A percentile compares a stretch with the other conserved stretches of the same genome.
Conservation (phyloP, 495 filamentous ascomycete species). For the Aspergillus conjunctus region DNA sequence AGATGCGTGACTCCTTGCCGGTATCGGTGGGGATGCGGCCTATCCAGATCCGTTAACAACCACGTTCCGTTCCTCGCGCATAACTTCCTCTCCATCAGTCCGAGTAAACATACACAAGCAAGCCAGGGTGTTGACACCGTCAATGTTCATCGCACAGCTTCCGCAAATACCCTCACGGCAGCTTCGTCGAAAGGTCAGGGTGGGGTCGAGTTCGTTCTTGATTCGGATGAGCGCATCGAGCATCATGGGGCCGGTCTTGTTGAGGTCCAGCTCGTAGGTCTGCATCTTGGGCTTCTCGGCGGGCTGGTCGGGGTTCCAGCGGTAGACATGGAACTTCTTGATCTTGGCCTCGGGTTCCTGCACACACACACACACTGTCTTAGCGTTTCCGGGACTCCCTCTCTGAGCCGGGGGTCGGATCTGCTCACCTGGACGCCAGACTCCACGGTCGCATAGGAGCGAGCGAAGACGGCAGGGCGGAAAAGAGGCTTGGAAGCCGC, state of each 20-base stretch:
- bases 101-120: conserved; percentile 81
- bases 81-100: background rate
- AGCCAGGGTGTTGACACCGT: conserved; percentile 93
- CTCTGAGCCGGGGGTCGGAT: conserved; percentile 28
- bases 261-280: conserved; percentile 88
- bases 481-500: conserved; percentile 58
- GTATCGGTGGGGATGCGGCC: conserved; percentile 92
- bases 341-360: conserved; percentile 64
- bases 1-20: conserved; percentile 84
- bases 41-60: conserved; percentile 37
- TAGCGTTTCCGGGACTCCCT: conserved; percentile 34
- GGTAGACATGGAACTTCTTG: conserved; percentile 98
- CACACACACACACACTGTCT: conserved; percentile 39
- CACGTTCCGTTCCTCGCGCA: background rate
- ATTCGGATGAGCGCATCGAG: conserved; percentile 94
- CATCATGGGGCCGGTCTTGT: conserved; percentile 99
- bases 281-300: conserved; percentile 93
- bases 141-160: conserved; percentile 99
- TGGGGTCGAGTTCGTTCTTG: conserved; percentile 98
- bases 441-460: conserved; percentile 55
- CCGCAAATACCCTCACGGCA: conserved; percentile 98
- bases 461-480: conserved; percentile 47
- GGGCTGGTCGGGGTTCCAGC: conserved; percentile 94
- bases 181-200: conserved; percentile 90
- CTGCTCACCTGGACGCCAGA: conserved; percentile 42